These are phyloP conservation scores for Bothriochloa decipiens DNA, from an alignment of 176 grass and related monocot species.

Conservation along the genomic window DNA sequence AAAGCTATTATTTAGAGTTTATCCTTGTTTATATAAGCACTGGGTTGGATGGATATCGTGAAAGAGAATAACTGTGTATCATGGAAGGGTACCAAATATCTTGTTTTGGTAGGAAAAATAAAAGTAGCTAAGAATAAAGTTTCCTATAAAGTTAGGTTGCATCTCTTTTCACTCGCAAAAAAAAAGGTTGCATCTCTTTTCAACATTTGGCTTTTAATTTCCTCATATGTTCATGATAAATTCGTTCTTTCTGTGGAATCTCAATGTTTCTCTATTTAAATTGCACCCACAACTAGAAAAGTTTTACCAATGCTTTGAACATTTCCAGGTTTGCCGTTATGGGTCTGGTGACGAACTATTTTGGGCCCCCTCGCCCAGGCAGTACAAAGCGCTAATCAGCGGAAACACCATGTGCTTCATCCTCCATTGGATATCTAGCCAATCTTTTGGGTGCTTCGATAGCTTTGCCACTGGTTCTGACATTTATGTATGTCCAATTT, in stretches of 20 bases:
- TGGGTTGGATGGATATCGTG: not conserved
- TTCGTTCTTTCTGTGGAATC: not conserved
- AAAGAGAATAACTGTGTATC: not conserved
- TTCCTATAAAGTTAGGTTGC: not conserved
- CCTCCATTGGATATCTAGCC: not conserved
- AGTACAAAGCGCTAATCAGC: conserved; percentile 51
- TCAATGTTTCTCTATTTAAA: conserved; percentile 2
- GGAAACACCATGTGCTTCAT: not conserved
- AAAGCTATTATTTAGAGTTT: not conserved
- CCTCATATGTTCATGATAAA: not conserved
- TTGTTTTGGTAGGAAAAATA: not conserved
- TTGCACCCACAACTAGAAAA: not conserved
- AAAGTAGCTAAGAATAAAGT: not conserved
- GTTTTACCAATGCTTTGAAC: conserved; percentile 4
- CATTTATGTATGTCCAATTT: conserved; percentile 20
- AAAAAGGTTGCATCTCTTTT: not conserved
- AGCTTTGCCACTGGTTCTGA: not conserved
- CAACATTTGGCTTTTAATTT: not conserved
- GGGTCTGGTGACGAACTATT: conserved; percentile 93
- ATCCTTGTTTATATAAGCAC: conserved; percentile 8
- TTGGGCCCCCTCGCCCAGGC: conserved; percentile 70
- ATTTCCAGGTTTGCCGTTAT: conserved; percentile 89
- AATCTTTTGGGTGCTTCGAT: not conserved
- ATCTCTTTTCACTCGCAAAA: no score
- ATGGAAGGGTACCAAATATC: not conserved